Percentiles rank a stretch among this genome's conserved stretches.
Evolutionary conservation across 2,329 filamentous ascomycete genomes (phyloP).

Genomic region (Xylariaceae sp.): DNA sequence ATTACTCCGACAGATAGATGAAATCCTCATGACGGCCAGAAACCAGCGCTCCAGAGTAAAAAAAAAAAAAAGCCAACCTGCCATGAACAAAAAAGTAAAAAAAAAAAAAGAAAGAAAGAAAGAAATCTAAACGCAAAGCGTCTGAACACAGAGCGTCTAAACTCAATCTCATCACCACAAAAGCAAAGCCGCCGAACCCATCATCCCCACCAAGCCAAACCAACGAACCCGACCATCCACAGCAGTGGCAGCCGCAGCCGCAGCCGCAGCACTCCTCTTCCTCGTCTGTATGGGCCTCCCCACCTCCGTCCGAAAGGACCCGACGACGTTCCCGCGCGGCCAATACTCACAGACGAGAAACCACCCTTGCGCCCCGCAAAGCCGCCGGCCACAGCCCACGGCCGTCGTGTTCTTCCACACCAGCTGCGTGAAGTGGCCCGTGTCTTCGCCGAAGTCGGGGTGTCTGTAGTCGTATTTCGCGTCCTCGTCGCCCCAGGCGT

Average conservation of each 20-base stretch:
- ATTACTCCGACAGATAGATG: too few relatives aligned
- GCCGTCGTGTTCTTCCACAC: slow-evolving; percentile 61
- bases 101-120: too few relatives aligned
- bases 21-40: too few relatives aligned
- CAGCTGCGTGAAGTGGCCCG: slow-evolving; percentile 68
- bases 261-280: background rate
- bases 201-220: too few relatives aligned
- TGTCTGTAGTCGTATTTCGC: slow-evolving; percentile 52
- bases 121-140: too few relatives aligned
- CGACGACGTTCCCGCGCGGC: slow-evolving; percentile 59
- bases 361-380: slow-evolving; percentile 44
- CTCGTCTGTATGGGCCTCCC: slow-evolving; percentile 16
- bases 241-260: background rate
- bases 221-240: too few relatives aligned
- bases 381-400: slow-evolving; percentile 48
- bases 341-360: slow-evolving; percentile 67
- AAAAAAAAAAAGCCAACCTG: too few relatives aligned
- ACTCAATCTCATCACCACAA: too few relatives aligned
- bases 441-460: slow-evolving; percentile 51
- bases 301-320: slow-evolving; percentile 45
- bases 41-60: too few relatives aligned
- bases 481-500: slow-evolving; percentile 60
- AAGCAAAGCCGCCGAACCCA: too few relatives aligned
- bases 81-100: too few relatives aligned
- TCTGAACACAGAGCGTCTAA: too few relatives aligned